Percentiles rank a stretch among this genome's conserved stretches.
These are phyloP conservation scores for Gossypium arboreum DNA, from an alignment of 345 rosid species.

Conservation along the genomic window DNA sequence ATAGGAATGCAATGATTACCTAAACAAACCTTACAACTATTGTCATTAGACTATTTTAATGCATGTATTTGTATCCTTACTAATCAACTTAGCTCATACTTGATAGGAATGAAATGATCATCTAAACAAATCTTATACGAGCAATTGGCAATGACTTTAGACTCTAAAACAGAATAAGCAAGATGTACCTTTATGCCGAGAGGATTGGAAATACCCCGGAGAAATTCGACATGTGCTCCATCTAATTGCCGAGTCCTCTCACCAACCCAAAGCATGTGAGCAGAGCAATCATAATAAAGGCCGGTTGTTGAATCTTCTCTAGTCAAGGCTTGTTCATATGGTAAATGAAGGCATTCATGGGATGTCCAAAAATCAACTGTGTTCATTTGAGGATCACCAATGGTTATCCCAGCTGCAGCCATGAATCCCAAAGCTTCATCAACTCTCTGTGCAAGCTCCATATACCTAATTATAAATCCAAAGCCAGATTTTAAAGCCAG, in stretches of 20 bases:
- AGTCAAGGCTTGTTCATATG: constrained; percentile 67
- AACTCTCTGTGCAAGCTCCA: constrained; percentile 61
- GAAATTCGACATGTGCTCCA: constrained; percentile 67
- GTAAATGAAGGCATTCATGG: constrained; percentile 59
- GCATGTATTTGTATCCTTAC: background rate
- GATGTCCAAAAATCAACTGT: constrained; percentile 65
- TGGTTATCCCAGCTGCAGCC: constrained; percentile 64
- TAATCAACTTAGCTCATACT: background rate
- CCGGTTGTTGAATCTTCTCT: constrained; percentile 70
- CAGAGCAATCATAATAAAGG: constrained; percentile 66
- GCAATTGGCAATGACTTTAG: background rate
- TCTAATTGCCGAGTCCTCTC: constrained; percentile 68
- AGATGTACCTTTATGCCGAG: constrained; percentile 52
- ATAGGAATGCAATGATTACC: background rate
- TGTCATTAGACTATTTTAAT: background rate
- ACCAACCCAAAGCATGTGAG: constrained; percentile 71
- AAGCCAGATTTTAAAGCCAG: background rate
- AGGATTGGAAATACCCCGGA: constrained; percentile 60
- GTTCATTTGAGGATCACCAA: constrained; percentile 57
- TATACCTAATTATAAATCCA: constrained; percentile 32
- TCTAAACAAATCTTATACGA: background rate
- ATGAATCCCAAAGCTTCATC: constrained; percentile 69
- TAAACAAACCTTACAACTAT: background rate
- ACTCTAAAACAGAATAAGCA: constrained; percentile 2
- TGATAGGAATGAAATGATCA: background rate